These are phyloP conservation scores for Alternaria sp. DNA, from an alignment of 2,329 filamentous ascomycete species.

Conservation along the genomic window DNA sequence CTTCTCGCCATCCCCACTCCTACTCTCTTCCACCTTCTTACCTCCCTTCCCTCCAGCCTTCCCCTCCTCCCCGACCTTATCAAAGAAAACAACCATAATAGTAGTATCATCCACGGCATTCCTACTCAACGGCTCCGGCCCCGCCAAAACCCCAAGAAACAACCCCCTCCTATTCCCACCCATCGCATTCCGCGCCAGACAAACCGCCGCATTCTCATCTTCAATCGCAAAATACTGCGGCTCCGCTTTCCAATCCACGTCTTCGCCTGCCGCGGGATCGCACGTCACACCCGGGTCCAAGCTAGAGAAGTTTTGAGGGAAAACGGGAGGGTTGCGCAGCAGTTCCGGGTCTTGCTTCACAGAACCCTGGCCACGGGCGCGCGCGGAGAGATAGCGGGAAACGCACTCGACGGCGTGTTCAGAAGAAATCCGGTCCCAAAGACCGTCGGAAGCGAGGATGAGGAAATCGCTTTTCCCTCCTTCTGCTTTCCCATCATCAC, in stretches of 20 bases:
- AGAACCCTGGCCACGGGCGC: constrained; percentile 31
- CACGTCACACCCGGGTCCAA: constrained; percentile 46
- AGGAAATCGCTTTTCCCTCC: constrained; percentile 60
- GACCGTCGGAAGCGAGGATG: constrained; percentile 70
- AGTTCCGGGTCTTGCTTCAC: constrained; percentile 26
- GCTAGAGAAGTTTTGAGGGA: constrained; percentile 1
- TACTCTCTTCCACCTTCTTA: too few species aligned
- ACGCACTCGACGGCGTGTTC: constrained; percentile 66
- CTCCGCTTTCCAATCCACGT: constrained; percentile 51
- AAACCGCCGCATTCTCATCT: constrained; percentile 60
- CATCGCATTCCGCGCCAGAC: constrained; percentile 60
- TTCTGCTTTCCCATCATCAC: background rate
- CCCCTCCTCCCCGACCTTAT: constrained; percentile 30
- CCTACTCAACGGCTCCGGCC: constrained; percentile 43
- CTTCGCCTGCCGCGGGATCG: constrained; percentile 41
- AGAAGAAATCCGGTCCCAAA: constrained; percentile 68
- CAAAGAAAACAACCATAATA: constrained; percentile 63
- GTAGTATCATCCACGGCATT: constrained; percentile 59
- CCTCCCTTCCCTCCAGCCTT: background rate
- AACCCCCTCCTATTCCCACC: constrained; percentile 55
- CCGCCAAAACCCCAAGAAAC: constrained; percentile 49
- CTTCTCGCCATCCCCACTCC: background rate
- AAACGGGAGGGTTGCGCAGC: constrained; percentile 9
- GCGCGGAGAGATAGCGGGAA: constrained; percentile 59
- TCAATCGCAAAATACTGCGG: constrained; percentile 57